phyloP scores from a whole-genome alignment of 306 rosid genomes.

The Pyrus communis region DNA sequence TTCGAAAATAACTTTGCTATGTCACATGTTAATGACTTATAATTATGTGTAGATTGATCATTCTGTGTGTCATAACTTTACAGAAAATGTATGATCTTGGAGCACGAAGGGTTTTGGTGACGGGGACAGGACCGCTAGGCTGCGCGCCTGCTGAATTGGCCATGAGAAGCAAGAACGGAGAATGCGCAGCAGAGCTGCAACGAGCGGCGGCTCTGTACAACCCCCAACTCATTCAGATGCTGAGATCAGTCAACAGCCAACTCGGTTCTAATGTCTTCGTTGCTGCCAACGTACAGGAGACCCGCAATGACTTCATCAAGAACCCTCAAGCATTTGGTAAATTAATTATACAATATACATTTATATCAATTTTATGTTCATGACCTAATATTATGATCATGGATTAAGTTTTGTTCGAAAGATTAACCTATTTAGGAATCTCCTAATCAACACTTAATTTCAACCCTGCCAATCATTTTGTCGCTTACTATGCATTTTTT shows the following conservation, averaged over 20 bases:
- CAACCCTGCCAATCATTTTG: not conserved
- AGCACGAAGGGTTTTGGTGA: constrained; percentile 67
- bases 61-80: not conserved
- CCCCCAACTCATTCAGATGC: constrained; percentile 52
- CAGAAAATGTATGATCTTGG: constrained; percentile 53
- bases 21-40: not conserved
- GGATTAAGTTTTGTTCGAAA: not conserved
- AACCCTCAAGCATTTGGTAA: constrained; percentile 53
- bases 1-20: not conserved
- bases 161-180: constrained; percentile 33
- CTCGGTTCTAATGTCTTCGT: constrained; percentile 50
- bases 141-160: constrained; percentile 92
- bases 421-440: not conserved
- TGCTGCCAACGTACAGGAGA: constrained; percentile 44
- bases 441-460: not conserved
- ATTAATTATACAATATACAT: not conserved
- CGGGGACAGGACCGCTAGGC: constrained; percentile 87
- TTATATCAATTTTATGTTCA: not conserved
- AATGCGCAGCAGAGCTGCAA: constrained; percentile 50
- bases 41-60: not conserved
- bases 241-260: constrained; percentile 34
- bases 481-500: not conserved
- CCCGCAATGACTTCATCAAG: constrained; percentile 30
- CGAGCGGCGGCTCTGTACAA: constrained; percentile 50
- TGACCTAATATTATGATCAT: not conserved